Conservation (phyloP, 208 protist species). For the Leishmania tropica region DNA sequence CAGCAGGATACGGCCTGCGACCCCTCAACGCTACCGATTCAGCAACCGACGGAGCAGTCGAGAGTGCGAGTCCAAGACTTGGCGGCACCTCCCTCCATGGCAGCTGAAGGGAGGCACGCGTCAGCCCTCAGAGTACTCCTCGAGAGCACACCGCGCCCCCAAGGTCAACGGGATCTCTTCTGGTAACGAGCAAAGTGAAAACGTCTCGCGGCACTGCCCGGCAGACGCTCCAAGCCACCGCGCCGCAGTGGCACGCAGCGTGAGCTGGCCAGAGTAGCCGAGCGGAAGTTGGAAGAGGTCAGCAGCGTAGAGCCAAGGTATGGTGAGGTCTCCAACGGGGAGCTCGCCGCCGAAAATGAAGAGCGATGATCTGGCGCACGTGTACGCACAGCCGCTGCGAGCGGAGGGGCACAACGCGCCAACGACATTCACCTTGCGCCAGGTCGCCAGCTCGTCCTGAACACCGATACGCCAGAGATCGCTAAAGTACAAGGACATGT, state of each 20-base stretch:
- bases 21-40: background rate
- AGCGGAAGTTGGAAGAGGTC: conserved; percentile 65
- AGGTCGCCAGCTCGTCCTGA: background rate
- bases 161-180: background rate
- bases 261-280: conserved; percentile 38
- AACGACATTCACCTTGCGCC: conserved; percentile 30
- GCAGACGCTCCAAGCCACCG: conserved; percentile 37
- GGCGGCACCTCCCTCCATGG: background rate
- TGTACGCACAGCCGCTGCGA: conserved; percentile 65
- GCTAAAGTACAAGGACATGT: conserved; percentile 55
- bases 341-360: conserved; percentile 80
- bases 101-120: background rate
- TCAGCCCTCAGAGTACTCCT: conserved; percentile 9
- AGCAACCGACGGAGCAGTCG: background rate
- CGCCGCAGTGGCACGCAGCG: conserved; percentile 49
- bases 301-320: conserved; percentile 45
- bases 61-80: background rate
- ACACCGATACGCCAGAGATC: conserved; percentile 76
- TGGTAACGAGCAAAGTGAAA: background rate
- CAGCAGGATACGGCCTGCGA: background rate
- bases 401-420: conserved; percentile 33
- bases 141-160: background rate
- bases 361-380: conserved; percentile 47
- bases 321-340: conserved; percentile 9
- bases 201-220: background rate